Evolutionary conservation across 768 basidiomycete species (phyloP).

Genomic region (Lanmaoa rubissima): DNA sequence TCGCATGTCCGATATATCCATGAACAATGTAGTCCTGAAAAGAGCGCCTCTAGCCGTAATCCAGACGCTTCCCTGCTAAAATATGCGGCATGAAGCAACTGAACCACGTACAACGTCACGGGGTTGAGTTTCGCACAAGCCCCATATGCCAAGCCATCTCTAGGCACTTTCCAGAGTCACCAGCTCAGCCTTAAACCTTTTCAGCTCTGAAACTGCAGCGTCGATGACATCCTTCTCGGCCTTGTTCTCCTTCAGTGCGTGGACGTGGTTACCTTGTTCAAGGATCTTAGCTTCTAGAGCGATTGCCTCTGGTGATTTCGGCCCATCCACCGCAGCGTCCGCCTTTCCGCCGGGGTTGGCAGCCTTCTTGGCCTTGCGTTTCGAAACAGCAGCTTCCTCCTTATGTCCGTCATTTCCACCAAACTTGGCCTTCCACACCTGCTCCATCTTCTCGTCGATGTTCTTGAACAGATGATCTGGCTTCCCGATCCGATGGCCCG

Average conservation of each 20-base stretch:
- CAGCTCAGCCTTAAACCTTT: slow-evolving; percentile 62
- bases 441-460: slow-evolving; percentile 89
- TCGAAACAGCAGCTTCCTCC: slow-evolving; percentile 42
- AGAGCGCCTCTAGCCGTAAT: neutral
- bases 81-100: neutral
- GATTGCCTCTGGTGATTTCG: slow-evolving; percentile 70
- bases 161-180: slow-evolving; percentile 16
- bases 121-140: neutral
- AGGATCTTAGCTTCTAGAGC: slow-evolving; percentile 73
- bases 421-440: slow-evolving; percentile 77
- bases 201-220: slow-evolving; percentile 58
- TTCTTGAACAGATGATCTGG: slow-evolving; percentile 92
- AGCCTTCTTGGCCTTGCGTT: slow-evolving; percentile 56
- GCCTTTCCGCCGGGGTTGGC: slow-evolving; percentile 47
- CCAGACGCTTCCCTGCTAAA: neutral
- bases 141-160: neutral
- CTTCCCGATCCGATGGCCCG: slow-evolving; percentile 80
- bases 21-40: neutral
- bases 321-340: slow-evolving; percentile 42
- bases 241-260: slow-evolving; percentile 57
- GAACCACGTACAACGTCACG: neutral
- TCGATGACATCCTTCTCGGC: slow-evolving; percentile 44
- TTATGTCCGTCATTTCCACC: slow-evolving; percentile 56
- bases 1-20: neutral
- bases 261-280: slow-evolving; percentile 73